Conservation (phyloP, 1,139 yeast species). For the Yamadazyma membranifaciens region DNA sequence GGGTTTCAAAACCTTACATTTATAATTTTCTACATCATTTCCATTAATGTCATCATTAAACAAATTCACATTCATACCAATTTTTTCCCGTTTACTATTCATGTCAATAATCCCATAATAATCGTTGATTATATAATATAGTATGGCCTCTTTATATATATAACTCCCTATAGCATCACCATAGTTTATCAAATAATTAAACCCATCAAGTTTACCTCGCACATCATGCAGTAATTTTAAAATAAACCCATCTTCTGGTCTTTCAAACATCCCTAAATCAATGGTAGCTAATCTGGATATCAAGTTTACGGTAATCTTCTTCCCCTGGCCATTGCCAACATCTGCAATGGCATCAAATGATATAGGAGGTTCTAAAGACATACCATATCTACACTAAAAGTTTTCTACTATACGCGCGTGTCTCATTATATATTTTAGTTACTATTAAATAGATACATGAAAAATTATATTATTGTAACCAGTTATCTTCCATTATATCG, state of each 20-base stretch:
- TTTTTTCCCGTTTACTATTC: constrained; percentile 9
- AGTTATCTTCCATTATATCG: constrained; percentile 63
- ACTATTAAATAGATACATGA: no score
- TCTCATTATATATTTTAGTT: constrained; percentile 1
- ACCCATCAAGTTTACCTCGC: not conserved
- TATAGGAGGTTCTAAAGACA: not conserved
- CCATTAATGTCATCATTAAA: not conserved
- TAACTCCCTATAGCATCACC: constrained; percentile 15
- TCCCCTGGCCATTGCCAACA: constrained; percentile 6
- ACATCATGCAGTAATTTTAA: constrained; percentile 9
- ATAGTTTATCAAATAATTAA: constrained; percentile 7
- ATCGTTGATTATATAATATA: constrained; percentile 16
- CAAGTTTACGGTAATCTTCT: constrained; percentile 11
- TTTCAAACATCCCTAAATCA: constrained; percentile 12
- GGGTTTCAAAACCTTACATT: not conserved
- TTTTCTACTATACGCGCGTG: constrained; percentile 3
- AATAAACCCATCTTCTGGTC: constrained; percentile 11
- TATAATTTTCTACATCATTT: not conserved
- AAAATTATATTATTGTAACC: constrained; percentile 49
- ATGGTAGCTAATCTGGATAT: constrained; percentile 5
- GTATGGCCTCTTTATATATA: constrained; percentile 18
- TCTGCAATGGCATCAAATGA: constrained; percentile 7
- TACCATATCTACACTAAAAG: not conserved
- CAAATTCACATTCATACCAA: constrained; percentile 4
- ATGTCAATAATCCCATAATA: constrained; percentile 19